Evolutionary conservation across 2,329 filamentous ascomycete species (phyloP).

Genomic region (Alternaria arborescens): DNA sequence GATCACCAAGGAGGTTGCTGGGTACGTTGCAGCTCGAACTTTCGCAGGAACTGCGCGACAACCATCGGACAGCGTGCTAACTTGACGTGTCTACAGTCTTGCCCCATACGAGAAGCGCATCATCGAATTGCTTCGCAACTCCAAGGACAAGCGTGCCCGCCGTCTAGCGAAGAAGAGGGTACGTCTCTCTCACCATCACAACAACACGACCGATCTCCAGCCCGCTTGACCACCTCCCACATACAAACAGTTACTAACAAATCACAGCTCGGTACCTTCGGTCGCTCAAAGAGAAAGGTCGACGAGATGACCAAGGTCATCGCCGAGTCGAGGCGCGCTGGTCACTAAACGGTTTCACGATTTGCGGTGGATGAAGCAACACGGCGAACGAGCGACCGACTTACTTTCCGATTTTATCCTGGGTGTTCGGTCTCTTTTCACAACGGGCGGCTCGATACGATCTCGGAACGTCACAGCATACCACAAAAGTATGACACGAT

Average conservation of each 20-base stretch:
- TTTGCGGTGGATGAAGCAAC: slow-evolving; percentile 33
- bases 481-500: slow-evolving; percentile 40
- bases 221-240: slow-evolving; percentile 1
- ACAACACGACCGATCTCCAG: slow-evolving; percentile 4
- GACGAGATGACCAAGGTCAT: slow-evolving; percentile 99
- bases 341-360: slow-evolving; percentile 63
- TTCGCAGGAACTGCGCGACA: slow-evolving; percentile 2
- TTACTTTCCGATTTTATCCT: slow-evolving; percentile 46
- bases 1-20: slow-evolving; percentile 97
- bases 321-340: slow-evolving; percentile 86
- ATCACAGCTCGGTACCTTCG: slow-evolving; percentile 90
- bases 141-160: slow-evolving; percentile 98
- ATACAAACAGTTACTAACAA: slow-evolving; percentile 38
- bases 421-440: slow-evolving; percentile 48
- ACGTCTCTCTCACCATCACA: slow-evolving; percentile 55
- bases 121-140: slow-evolving; percentile 98
- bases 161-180: slow-evolving; percentile 99
- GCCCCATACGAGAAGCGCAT: slow-evolving; percentile 86
- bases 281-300: slow-evolving; percentile 99
- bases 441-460: slow-evolving; percentile 42
- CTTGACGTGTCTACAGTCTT: slow-evolving; percentile 25
- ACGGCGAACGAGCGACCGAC: slow-evolving; percentile 31
- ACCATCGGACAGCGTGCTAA: slow-evolving; percentile 16
- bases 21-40: slow-evolving; percentile 65
- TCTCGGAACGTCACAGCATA: slow-evolving; percentile 41